Evolutionary conservation across 169 alveolate species (phyloP).

Genomic region (Eimeria tenella): DNA sequence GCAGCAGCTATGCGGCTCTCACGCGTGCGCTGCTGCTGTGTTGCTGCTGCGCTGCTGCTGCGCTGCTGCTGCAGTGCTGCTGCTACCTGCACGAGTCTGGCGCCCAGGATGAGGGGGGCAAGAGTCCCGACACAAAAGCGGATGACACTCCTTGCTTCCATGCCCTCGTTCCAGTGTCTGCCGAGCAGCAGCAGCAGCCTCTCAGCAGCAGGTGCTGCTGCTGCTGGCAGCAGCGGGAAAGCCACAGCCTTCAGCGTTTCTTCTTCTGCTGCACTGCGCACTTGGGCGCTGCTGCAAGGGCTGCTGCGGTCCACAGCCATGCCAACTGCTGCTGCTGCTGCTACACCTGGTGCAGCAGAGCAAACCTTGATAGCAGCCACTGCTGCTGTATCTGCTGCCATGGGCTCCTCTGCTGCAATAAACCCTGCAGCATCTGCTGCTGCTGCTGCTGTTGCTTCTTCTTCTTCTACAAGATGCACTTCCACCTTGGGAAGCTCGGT

Average conservation of each 20-base stretch:
- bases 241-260: conserved; percentile 45
- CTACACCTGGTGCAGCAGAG: background rate
- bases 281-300: background rate
- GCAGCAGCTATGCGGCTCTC: too few species aligned
- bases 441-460: background rate
- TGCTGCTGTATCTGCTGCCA: conserved; percentile 53
- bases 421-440: conserved; percentile 6
- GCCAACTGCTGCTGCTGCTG: conserved; percentile 16
- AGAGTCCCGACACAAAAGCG: conserved; percentile 17
- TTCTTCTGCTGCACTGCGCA: conserved; percentile 35
- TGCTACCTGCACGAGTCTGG: conserved; percentile 27
- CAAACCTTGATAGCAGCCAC: background rate
- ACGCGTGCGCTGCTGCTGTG: background rate
- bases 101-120: conserved; percentile 55
- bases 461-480: background rate
- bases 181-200: conserved; percentile 65
- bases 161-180: conserved; percentile 49
- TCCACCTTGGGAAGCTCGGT: background rate
- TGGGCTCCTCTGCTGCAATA: conserved; percentile 9
- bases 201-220: conserved; percentile 56
- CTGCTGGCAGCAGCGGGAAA: conserved; percentile 57
- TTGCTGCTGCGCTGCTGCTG: background rate
- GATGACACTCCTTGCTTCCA: conserved; percentile 36
- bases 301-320: background rate
- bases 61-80: conserved; percentile 20